Evolutionary conservation across 768 basidiomycete species (phyloP).

Genomic region (Suillus decipiens): DNA sequence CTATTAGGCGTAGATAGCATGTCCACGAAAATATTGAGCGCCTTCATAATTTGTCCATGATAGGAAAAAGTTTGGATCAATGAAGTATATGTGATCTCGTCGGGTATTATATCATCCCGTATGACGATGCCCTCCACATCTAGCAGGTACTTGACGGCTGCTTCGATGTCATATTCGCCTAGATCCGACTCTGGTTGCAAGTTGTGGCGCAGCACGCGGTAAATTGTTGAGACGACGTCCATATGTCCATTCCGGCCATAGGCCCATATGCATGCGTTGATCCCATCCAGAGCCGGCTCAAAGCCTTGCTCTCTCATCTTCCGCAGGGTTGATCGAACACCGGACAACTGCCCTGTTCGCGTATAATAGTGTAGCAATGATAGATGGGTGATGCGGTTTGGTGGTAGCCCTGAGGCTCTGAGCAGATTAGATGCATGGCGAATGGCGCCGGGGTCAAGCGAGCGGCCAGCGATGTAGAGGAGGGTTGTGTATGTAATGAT

Average conservation of each 20-base stretch:
- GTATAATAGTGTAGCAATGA: conserved; percentile 59
- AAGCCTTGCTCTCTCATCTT: conserved; percentile 53
- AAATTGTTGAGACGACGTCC: conserved; percentile 61
- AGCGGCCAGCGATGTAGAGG: conserved; percentile 61
- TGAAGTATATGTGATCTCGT: conserved; percentile 65
- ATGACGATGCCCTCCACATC: conserved; percentile 49
- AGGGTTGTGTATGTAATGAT: conserved; percentile 71
- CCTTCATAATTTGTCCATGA: conserved; percentile 60
- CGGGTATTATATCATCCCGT: conserved; percentile 47
- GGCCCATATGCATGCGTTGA: conserved; percentile 74
- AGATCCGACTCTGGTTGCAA: conserved; percentile 37
- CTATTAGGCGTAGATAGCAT: conserved; percentile 55
- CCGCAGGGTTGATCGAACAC: conserved; percentile 55
- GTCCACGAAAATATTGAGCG: conserved; percentile 63
- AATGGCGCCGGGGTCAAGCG: conserved; percentile 43
- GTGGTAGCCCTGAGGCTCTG: conserved; percentile 50
- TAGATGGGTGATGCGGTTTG: conserved; percentile 65
- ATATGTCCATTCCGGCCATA: conserved; percentile 54
- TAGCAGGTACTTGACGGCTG: conserved; percentile 40
- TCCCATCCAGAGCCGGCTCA: conserved; percentile 60
- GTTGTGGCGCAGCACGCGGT: conserved; percentile 62
- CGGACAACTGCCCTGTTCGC: conserved; percentile 44
- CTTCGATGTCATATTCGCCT: conserved; percentile 38
- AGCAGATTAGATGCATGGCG: conserved; percentile 57
- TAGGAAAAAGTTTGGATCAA: conserved; percentile 74